Evolutionary conservation across 2,329 filamentous ascomycete species (phyloP), one percentile per base, ranked within the genome.

Genomic region (Pyrenochaeta sp.): DNA sequence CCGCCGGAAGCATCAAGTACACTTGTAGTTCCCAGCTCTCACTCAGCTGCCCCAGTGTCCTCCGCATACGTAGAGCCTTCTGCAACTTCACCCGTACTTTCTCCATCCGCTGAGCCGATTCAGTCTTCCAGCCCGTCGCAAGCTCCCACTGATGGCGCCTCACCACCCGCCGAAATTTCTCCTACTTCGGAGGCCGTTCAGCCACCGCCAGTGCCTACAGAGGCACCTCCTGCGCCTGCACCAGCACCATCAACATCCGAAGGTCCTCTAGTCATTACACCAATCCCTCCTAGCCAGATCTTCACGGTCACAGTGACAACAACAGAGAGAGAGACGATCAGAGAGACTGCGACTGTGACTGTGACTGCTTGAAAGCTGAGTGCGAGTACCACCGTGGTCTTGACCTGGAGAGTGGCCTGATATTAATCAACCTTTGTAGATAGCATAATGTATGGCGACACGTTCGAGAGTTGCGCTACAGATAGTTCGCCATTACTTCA

Each of bases 281-380:
- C 69, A 3, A 73, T 75, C 45, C 58, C 68, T 27, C 62, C 64
- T 3, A 68, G 61, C 37, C 70, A 72, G 51, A 56, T 74, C 0
- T 72, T 74, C n/a, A 74, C 71, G 0, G 58, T 75, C 14, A 75
- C 72, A 1, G 67, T 64, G 9, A 73, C 71, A 12, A 63, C 61
- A 32, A 74, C 65, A 10, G 67, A 66, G 51, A 73, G 63, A 46
- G 71, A 71, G 39, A 75, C 68, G 0, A 60, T 67, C 1, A 70
- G 60, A 1, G 67, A 62, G 36, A 74, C 71, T 2, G 55, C 51
- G 2, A 68, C 62, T 15, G 61, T 63, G 7, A 68, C 60, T 31
- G 67, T 65, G 14, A 66, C 61, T 23, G 61, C 56, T 29, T 63
- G 14, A 51, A 15, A 15, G 37, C 37, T 20, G 21, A n/a, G n/a